These are phyloP conservation scores for Phytopythium vexans DNA, from an alignment of 352 stramenopile species.

Conservation along the genomic window DNA sequence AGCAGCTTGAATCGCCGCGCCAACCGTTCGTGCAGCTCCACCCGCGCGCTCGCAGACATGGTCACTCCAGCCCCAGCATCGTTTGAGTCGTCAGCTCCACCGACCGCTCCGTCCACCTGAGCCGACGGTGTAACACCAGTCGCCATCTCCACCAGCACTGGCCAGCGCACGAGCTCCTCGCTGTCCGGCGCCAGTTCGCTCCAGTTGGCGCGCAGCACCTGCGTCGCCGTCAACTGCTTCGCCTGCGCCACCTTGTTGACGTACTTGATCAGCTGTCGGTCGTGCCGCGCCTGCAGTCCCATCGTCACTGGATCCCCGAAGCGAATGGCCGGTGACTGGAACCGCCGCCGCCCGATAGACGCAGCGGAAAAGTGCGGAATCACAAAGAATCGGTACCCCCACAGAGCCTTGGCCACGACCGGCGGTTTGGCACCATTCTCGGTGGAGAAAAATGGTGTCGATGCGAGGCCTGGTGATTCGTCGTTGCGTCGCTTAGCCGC, in stretches of 20 bases:
- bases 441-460: conserved; percentile 16
- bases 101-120: too few relatives aligned
- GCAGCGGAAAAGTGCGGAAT: conserved; percentile 61
- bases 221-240: conserved; percentile 44
- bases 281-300: conserved; percentile 23
- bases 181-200: conserved; percentile 54
- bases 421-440: background rate
- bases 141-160: conserved; percentile 57
- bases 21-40: conserved; percentile 37
- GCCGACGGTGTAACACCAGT: conserved; percentile 11
- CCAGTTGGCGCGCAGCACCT: conserved; percentile 56
- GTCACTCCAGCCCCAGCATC: background rate
- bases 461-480: conserved; percentile 9
- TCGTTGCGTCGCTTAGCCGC: conserved; percentile 23
- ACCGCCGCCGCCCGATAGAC: conserved; percentile 48
- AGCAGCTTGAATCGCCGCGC: conserved; percentile 66
- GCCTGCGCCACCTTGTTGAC: conserved; percentile 56
- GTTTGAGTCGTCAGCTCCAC: background rate
- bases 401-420: conserved; percentile 16
- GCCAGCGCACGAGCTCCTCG: conserved; percentile 68
- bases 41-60: background rate
- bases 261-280: conserved; percentile 72
- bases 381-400: conserved; percentile 74
- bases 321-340: conserved; percentile 29
- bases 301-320: conserved; percentile 12